Base-by-base conservation (phyloP, 2,329 filamentous ascomycete species). In the Ascocoryne sarcoides region DNA sequence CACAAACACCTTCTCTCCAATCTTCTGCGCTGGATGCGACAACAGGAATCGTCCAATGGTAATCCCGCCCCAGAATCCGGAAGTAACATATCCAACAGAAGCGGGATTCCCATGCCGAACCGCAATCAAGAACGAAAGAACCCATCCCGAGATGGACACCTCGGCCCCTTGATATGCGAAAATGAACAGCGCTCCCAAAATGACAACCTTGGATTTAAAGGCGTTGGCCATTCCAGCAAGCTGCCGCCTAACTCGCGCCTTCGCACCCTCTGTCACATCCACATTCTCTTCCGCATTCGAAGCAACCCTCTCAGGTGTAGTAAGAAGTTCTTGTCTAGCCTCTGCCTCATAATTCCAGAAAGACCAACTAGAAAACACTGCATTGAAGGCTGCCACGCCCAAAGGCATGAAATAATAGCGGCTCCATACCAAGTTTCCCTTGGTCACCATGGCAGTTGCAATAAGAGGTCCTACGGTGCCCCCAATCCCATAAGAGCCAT, bases 91-190 rank as follows among this genome's bases (percentile, higher is more conserved):
- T 26, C 87, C 86, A 14, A 92, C 83, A 3, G 71, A 68, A 0
- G 72, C 67, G 5, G 84, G 83, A 51, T 82, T 70, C 10, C 84
- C 85, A 42, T 77, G 66, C 28, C 85, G 79, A 47, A 78, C 74
- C 36, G 73, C 72, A 60, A 92, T 87, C 29, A 93, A 66, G 65
- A 89, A 93, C 2, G 82, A 87, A 46, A 90, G 87, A 36, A 90
- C 81, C 87, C 86, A 93, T 39, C 86, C 85, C 0, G 82, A 85
- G 48, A 90, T 84, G 10, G 79, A 80, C 12, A 93, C 85, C 62
- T 93, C 86, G 26, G 83, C 82, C 23, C 85, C 86, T 61, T 92
- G 84, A 60, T 94, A 93, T 18, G 79, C 76, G 59, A 93, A 92
- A 60, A 92, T 84, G 66, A 92, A 92, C 8, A 86, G 60, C 0